A percentile compares a stretch with the other conserved stretches of the same genome.
Conservation (phyloP, 495 filamentous ascomycete genomes). For the Pseudomonodictys pantanalensis region DNA sequence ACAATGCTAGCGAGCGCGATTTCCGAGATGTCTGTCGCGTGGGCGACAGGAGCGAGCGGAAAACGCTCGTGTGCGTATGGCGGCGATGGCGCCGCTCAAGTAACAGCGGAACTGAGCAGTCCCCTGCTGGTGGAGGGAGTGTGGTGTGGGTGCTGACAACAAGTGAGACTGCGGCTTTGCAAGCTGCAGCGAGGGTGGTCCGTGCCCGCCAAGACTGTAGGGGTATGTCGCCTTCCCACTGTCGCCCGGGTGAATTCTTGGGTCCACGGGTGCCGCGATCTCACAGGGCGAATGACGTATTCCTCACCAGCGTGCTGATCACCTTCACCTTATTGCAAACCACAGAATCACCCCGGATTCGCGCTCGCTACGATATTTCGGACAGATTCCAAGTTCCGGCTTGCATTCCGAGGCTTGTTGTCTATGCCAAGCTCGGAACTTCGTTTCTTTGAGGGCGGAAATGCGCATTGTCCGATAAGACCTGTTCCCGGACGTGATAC, state of each 20-base stretch:
- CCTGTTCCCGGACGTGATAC: not conserved
- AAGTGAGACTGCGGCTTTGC: not conserved
- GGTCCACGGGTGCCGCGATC: too few relatives aligned
- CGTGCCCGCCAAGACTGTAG: not conserved
- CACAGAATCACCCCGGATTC: too few relatives aligned
- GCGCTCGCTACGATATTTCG: not conserved
- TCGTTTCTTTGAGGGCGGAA: not conserved
- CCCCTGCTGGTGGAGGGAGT: not conserved
- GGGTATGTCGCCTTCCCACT: too few relatives aligned
- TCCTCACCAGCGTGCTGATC: too few relatives aligned
- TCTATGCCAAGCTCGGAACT: not conserved
- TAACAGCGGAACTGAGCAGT: not conserved
- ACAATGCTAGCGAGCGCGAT: too few relatives aligned
- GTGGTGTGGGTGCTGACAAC: not conserved
- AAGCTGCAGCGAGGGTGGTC: not conserved
- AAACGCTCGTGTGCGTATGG: too few relatives aligned
- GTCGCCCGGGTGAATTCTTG: too few relatives aligned
- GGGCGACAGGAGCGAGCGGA: too few relatives aligned
- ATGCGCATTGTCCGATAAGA: not conserved
- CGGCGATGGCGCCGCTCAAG: not conserved
- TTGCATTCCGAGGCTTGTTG: not conserved
- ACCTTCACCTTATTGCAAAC: too few relatives aligned
- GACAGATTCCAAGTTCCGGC: not conserved
- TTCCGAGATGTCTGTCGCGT: too few relatives aligned
- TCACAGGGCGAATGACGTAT: too few relatives aligned